These are phyloP conservation scores for Botryosphaeria dothidea DNA, from an alignment of 2,329 filamentous ascomycete genomes.

Conservation along the genomic window DNA sequence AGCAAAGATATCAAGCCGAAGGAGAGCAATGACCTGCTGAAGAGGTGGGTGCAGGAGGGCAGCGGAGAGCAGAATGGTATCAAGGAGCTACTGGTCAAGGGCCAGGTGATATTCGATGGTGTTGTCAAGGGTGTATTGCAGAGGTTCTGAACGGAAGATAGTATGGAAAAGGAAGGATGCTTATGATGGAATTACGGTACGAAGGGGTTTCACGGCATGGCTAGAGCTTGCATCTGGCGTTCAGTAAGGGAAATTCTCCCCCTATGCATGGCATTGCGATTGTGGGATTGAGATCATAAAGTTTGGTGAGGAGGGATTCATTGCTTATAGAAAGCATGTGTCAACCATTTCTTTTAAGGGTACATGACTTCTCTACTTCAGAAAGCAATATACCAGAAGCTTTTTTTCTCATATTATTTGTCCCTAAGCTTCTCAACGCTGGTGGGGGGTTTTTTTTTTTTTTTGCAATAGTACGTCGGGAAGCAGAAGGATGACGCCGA, in stretches of 20 bases:
- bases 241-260: background rate
- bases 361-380: background rate
- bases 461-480: too few species aligned
- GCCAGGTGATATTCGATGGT: slow-evolving; percentile 58
- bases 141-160: slow-evolving; percentile 4
- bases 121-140: slow-evolving; percentile 48
- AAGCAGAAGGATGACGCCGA: too few species aligned
- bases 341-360: background rate
- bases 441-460: too few species aligned
- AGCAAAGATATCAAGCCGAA: slow-evolving; percentile 77
- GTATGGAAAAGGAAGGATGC: background rate
- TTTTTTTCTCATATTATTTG: too few species aligned
- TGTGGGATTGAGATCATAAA: background rate
- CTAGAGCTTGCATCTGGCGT: background rate
- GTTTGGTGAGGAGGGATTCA: background rate
- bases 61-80: slow-evolving; percentile 55
- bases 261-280: background rate
- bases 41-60: slow-evolving; percentile 69
- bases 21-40: slow-evolving; percentile 86
- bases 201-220: background rate
- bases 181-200: background rate
- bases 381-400: background rate
- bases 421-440: too few species aligned
- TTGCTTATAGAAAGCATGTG: background rate
- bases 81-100: slow-evolving; percentile 54